Base-by-base conservation (phyloP, 2,329 filamentous ascomycete genomes). In the Alternaria hordeiaustralica region DNA sequence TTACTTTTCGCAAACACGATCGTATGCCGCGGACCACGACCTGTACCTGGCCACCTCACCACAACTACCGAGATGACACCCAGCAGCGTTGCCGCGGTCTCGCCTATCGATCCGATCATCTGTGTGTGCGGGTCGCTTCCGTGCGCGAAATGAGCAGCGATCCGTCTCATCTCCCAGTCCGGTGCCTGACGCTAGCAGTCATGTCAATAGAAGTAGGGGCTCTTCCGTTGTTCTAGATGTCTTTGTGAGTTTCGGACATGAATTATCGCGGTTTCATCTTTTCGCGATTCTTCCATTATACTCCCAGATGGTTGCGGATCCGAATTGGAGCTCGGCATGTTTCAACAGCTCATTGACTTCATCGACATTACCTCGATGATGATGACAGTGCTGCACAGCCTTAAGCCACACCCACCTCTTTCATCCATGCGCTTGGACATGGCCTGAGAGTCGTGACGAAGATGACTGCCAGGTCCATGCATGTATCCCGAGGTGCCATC, bases 361-460 rank as follows among this genome's bases (percentile, higher is more conserved):
- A 33, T 25, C 25, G 30, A 44, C 8, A 15, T 9, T 21, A 13
- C 33, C 41, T 55, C 21, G 36, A 30, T 41, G 36, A 46, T 46
- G 18, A 46, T 46, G 15, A 46, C 23, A n/a, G 15, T 23, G 23
- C 11, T 21, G 41, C 50, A 41, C 58, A 30, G 21, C 26, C 10
- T 51, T 46, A 18, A 28, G 49, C 58, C 43, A 49, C 21, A 11
- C 12, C 50, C 28, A 58, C 26, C 23, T 28, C 20, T 18, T 26
- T 26, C n/a, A 12, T 26, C 21, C 15, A 41, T 43, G 28, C 49
- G 49, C 55, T 28, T n/a, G 18, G 25, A 26, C 26, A 41, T 11
- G 18, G 25, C 12, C 26, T n/a, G 9, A 7, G 30, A 63, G 60
- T 63, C 49, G 56, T 63, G 60, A 63, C 60, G 60, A 55, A 55